Base-by-base conservation (phyloP, 1,284 basidiomycete species). In the Xerocomus amazonicus region DNA sequence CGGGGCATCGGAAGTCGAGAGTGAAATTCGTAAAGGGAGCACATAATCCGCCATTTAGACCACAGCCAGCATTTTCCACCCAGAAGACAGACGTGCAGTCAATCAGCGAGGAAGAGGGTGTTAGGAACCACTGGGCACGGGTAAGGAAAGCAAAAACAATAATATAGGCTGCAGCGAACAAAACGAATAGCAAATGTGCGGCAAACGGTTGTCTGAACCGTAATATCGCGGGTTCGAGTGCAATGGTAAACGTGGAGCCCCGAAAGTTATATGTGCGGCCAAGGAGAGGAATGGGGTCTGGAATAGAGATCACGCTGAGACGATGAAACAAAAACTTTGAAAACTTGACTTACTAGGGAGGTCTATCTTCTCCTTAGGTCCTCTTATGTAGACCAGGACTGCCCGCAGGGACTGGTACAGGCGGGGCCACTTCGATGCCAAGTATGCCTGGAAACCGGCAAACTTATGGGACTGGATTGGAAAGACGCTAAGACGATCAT, bases 1-100 rank as follows among this genome's bases (percentile, higher is more conserved):
- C 83, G 2, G 90, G 92, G 66, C 92, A 96, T 9, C 91, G 81
- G 61, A 94, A 91, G 50, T 86, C 77, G 59, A 87, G 80, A 1
- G 77, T 74, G 3, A 74, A 66, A 53, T 81, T 74, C 38, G 75
- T 70, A 65, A 90, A 90, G 1, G 90, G 90, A 14, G 66, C 72
- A 65, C 92, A 94, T 3, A 63, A 57, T 19, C 70, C 57, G 0
- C 90, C 92, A 57, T 94, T 70, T 28, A 92, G 67, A 6, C 91
- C 92, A 59, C 92, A 95, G n/a, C 74, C 78, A 56, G 83, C 79
- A 52, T 87, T 79, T 14, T 78, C 71, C 6, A 73, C 59, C 86
- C 87, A 39, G 23, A 39, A 39, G 14, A 39, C 37, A 27, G 37
- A 39, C 13, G 37, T 27, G 23, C 37, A 39, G 12, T n/a, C 37